phyloP scores from a whole-genome alignment of 73 alveolate species.

The Symbiodinium natans region DNA sequence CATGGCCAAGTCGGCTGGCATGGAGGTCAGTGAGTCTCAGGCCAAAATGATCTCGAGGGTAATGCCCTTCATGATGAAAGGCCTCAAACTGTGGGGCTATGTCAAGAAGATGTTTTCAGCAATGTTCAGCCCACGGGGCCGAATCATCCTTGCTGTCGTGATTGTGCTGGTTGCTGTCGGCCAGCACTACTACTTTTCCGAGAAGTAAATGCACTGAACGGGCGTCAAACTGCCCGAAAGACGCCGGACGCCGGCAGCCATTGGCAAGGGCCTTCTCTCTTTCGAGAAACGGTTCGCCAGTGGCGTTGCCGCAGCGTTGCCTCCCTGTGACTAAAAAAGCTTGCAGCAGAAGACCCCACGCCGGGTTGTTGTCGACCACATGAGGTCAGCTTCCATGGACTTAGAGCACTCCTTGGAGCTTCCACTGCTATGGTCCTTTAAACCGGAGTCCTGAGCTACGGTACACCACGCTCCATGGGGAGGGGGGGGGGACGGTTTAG shows the following conservation, averaged over 20 bases:
- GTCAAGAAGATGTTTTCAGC: conserved; percentile 36
- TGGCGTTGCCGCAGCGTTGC: too few species aligned
- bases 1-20: conserved; percentile 88
- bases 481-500: too few species aligned
- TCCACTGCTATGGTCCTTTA: too few species aligned
- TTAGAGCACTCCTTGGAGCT: too few species aligned
- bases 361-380: too few species aligned
- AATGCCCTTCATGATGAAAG: conserved; percentile 73
- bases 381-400: too few species aligned
- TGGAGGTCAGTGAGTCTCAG: conserved; percentile 60
- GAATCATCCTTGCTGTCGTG: conserved; percentile 62
- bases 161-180: conserved; percentile 64
- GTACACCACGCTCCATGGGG: too few species aligned
- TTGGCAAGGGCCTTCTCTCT: not conserved
- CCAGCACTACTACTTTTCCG: conserved; percentile 62
- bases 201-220: not conserved
- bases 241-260: too few species aligned
- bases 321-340: too few species aligned
- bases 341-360: too few species aligned
- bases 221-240: not conserved
- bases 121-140: conserved; percentile 73
- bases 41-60: conserved; percentile 84
- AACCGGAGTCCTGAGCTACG: too few species aligned
- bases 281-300: not conserved
- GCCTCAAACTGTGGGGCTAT: conserved; percentile 43